phyloP scores from a whole-genome alignment of 192 early-diverging fungal species.

The Rhizoclosmatium sp. region DNA sequence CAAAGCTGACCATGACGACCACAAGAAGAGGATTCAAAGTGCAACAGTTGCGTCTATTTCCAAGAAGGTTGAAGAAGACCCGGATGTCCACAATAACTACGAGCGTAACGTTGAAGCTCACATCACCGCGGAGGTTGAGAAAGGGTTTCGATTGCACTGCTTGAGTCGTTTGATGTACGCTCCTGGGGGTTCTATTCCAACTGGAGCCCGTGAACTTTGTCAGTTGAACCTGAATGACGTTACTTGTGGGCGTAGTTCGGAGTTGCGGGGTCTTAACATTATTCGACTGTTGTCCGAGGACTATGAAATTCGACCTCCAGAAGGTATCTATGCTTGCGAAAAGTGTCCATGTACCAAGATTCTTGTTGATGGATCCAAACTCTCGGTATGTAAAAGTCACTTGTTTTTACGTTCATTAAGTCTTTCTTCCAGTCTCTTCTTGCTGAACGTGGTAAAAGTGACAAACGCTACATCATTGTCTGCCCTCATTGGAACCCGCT shows the following conservation, averaged over 20 bases:
- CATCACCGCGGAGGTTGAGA: background rate
- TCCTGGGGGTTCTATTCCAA: background rate
- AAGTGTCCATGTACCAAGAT: background rate
- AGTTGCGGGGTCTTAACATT: background rate
- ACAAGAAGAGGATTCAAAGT: background rate
- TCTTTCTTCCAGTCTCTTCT: background rate
- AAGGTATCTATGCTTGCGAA: background rate
- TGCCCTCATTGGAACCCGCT: background rate
- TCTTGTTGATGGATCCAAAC: background rate
- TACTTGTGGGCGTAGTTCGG: background rate
- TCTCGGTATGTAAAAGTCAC: background rate
- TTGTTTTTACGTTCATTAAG: background rate
- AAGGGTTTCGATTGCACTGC: background rate
- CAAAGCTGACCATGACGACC: background rate
- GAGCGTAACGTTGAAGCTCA: background rate
- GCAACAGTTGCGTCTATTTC: background rate
- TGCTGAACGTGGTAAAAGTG: background rate
- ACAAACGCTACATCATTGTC: background rate
- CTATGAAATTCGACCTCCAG: background rate
- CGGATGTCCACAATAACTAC: background rate
- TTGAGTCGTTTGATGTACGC: background rate
- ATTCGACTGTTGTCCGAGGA: background rate
- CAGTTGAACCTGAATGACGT: background rate
- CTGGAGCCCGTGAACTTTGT: background rate
- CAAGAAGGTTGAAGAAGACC: no score